Evolutionary conservation across 805 yeast species (phyloP).

Genomic region (Sungouiozyma intestinalis): DNA sequence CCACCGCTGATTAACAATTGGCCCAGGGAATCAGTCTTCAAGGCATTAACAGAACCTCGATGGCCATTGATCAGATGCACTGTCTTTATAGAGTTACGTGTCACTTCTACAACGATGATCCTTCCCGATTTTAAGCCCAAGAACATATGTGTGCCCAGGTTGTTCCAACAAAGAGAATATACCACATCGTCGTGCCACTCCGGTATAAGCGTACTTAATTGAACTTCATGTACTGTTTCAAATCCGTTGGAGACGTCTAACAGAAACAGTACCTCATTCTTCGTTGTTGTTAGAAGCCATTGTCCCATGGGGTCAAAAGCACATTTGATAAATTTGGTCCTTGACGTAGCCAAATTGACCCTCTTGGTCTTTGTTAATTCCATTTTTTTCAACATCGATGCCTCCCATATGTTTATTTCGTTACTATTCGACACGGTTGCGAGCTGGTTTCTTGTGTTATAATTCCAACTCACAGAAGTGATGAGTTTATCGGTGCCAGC

Average conservation of each 20-base stretch:
- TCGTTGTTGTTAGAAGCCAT: conserved; percentile 35
- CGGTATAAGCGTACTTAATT: conserved; percentile 2
- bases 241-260: conserved; percentile 19
- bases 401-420: conserved; percentile 17
- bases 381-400: conserved; percentile 3
- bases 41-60: conserved; percentile 38
- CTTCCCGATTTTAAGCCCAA: conserved; percentile 42
- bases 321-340: conserved; percentile 13
- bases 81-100: conserved; percentile 3
- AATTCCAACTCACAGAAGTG: conserved; percentile 20
- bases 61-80: conserved; percentile 33
- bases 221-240: conserved; percentile 10
- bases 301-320: conserved; percentile 39
- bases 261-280: conserved; percentile 30
- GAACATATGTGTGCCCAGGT: conserved; percentile 30
- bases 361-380: conserved; percentile 12
- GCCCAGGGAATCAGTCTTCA: conserved; percentile 45
- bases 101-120: conserved; percentile 19
- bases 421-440: conserved; percentile 18
- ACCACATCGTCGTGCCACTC: conserved; percentile 17
- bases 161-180: conserved; percentile 26
- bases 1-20: conserved; percentile 42
- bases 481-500: conserved; percentile 14
- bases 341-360: conserved; percentile 5
- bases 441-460: conserved; percentile 12